Percentiles rank a stretch among this genome's conserved stretches.
Evolutionary conservation across 352 stramenopile genomes (phyloP).

Genomic region (Phytophthora syringae): DNA sequence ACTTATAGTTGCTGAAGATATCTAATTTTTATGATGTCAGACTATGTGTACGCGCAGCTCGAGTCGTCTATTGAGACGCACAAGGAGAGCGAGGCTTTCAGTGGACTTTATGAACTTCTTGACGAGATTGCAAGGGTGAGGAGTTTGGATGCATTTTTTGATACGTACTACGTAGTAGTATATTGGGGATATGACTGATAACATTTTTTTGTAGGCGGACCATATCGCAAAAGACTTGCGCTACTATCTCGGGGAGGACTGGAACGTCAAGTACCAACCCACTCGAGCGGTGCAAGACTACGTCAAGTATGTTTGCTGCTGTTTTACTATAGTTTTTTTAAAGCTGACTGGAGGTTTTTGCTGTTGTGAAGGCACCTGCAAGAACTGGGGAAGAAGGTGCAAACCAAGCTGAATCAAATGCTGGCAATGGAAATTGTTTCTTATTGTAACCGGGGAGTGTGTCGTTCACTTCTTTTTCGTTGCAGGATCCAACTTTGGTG

Average conservation of each 20-base stretch:
- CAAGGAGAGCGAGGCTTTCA: conserved; percentile 55
- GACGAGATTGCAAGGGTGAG: conserved; percentile 52
- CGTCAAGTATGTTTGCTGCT: conserved; percentile 57
- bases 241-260: conserved; percentile 68
- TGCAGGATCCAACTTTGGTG: conserved; percentile 63
- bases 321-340: not conserved
- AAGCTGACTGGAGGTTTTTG: not conserved
- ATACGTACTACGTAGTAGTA: too few species aligned
- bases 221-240: conserved; percentile 65
- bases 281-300: conserved; percentile 60
- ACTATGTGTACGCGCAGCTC: conserved; percentile 73
- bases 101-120: conserved; percentile 48
- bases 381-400: conserved; percentile 60
- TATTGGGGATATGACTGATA: not conserved
- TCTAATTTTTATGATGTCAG: conserved; percentile 29
- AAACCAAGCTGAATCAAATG: not conserved
- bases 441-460: not conserved
- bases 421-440: not conserved
- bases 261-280: conserved; percentile 59
- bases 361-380: conserved; percentile 46
- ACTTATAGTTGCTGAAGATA: not conserved
- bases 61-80: conserved; percentile 53
- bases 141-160: not conserved
- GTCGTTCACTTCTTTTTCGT: not conserved
- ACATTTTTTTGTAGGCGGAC: conserved; percentile 44